These are phyloP conservation scores for Coemansia sp. DNA, from an alignment of 192 early-diverging fungal species.

Conservation along the genomic window DNA sequence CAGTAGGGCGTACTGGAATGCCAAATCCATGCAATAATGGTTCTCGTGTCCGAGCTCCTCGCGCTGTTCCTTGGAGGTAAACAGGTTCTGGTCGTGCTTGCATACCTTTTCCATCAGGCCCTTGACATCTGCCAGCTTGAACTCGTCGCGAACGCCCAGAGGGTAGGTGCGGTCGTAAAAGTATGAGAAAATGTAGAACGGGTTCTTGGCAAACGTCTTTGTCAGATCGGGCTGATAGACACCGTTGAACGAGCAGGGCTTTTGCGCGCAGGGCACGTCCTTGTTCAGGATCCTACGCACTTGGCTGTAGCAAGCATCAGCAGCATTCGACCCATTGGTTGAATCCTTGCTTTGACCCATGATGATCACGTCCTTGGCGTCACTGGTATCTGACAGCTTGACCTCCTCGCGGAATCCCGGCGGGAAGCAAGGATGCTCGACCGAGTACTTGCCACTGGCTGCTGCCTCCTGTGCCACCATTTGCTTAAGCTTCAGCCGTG, in stretches of 20 bases:
- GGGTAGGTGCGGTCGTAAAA: slow-evolving; percentile 88
- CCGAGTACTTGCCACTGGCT: slow-evolving; percentile 30
- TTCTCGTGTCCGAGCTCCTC: slow-evolving; percentile 51
- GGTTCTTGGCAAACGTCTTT: slow-evolving; percentile 63
- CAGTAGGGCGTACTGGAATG: slow-evolving; percentile 82
- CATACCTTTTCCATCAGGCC: slow-evolving; percentile 69
- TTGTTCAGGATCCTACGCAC: slow-evolving; percentile 73
- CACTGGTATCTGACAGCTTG: slow-evolving; percentile 3
- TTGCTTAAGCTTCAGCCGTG: slow-evolving; percentile 68
- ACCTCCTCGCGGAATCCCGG: slow-evolving; percentile 57
- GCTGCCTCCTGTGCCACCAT: slow-evolving; percentile 32
- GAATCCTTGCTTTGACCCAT: slow-evolving; percentile 58
- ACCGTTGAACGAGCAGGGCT: slow-evolving; percentile 88
- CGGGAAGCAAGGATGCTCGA: slow-evolving; percentile 68
- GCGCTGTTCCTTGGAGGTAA: slow-evolving; percentile 55
- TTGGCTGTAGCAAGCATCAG: slow-evolving; percentile 44
- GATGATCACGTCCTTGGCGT: slow-evolving; percentile 37
- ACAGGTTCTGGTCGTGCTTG: slow-evolving; percentile 41
- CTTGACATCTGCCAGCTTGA: slow-evolving; percentile 67
- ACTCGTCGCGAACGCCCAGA: slow-evolving; percentile 65
- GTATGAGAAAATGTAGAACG: slow-evolving; percentile 93
- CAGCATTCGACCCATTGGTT: slow-evolving; percentile 32
- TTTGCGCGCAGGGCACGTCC: slow-evolving; percentile 53
- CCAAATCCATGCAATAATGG: slow-evolving; percentile 88
- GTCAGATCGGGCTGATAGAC: slow-evolving; percentile 82